These are phyloP conservation scores for Solanum commersonii DNA, from an alignment of 257 asterid species.

Conservation along the genomic window DNA sequence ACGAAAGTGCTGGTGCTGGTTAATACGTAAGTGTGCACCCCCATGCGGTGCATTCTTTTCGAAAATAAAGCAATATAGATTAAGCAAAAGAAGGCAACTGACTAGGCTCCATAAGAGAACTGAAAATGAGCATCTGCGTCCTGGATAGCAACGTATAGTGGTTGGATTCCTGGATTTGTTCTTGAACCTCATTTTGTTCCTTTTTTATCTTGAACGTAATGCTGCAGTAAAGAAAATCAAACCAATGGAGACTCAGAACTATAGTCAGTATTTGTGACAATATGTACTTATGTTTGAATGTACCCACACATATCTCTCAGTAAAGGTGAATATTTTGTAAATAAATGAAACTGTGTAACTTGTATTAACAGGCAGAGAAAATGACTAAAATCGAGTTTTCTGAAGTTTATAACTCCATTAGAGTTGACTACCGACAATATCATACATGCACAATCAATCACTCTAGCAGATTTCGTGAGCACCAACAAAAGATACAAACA, in stretches of 20 bases:
- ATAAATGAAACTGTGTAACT: not conserved
- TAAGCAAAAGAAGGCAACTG: constrained; percentile 58
- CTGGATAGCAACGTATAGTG: constrained; percentile 74
- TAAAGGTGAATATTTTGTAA: not conserved
- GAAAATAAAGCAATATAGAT: constrained; percentile 36
- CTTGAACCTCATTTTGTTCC: constrained; percentile 62
- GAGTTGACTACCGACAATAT: not conserved
- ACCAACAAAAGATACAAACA: not conserved
- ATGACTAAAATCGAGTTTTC: not conserved
- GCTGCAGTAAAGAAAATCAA: constrained; percentile 45
- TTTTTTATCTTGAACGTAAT: constrained; percentile 42
- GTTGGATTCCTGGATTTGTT: constrained; percentile 62
- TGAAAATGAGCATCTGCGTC: constrained; percentile 54
- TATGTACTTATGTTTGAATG: not conserved
- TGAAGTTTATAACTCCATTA: not conserved
- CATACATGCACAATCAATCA: not conserved
- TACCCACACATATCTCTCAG: not conserved
- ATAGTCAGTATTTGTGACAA: constrained; percentile 5
- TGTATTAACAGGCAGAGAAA: not conserved
- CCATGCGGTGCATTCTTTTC: constrained; percentile 20
- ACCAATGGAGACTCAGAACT: constrained; percentile 35
- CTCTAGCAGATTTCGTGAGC: not conserved
- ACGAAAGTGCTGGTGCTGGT: constrained; percentile 31
- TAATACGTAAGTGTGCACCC: constrained; percentile 8
- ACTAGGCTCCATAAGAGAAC: constrained; percentile 47